Base-by-base conservation (phyloP, 768 basidiomycete genomes). In the Phanerochaete sordida region DNA sequence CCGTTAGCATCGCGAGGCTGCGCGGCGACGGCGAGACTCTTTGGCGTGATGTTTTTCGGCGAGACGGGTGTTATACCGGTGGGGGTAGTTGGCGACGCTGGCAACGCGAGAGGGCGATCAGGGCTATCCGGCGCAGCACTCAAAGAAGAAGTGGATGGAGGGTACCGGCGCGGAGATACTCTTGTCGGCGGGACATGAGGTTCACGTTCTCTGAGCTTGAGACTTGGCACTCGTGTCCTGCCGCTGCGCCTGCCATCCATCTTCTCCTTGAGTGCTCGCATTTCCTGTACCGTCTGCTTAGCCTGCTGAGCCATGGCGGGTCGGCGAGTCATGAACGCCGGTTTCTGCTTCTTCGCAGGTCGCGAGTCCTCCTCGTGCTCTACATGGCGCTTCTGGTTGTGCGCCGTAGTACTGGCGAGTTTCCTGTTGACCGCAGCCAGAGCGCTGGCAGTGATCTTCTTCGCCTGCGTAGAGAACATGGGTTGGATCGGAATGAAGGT, bases 1-100 rank as follows among this genome's bases (percentile, higher is more conserved):
- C 87, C 87, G 62, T 88, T 87, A 19, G 72, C 73, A 55, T 84
- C 81, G 59, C 87, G 78, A 1, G 87, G 87, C 65, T 89, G 87
- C 12, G 72, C 69, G 44, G 81, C 76, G 33, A 77, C 72, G 6
- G 79, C 77, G 16, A 79, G 70, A 2, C 79, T 77, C 65, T 79
- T 77, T 30, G 79, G 75, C 57, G 73, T 78, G 21, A 64, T 66
- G 1, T 63, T 7, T 37, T 65, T 58, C 23, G 46, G 33, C 31
- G 47, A 49, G 46, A 33, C 11, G 46, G n/a, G 57, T 35, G 53
- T 35, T 6, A 13, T 35, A 43, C 11, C 24, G 26, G 33, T 39
- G 53, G 53, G 53, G 3, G 53, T 54, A 21, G 52, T 47, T 24
- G 55, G 30, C 21, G 52, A 45, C 11, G 52, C 26, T 16, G 59